These are phyloP conservation scores for Penicillium italicum DNA, from an alignment of 2,329 filamentous ascomycete genomes.

Conservation along the genomic window DNA sequence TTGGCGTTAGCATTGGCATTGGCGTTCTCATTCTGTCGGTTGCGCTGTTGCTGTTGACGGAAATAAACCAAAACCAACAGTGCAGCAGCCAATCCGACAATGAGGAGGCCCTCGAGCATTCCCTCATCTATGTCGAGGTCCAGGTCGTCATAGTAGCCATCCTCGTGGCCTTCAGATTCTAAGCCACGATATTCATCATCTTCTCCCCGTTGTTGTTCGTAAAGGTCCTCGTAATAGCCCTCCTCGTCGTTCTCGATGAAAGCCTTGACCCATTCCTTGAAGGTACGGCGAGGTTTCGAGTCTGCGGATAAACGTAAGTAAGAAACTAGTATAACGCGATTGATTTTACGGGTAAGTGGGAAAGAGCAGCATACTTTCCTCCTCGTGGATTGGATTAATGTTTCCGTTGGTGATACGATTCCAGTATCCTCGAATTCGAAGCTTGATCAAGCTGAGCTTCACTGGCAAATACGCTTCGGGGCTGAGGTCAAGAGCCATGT, in stretches of 20 bases:
- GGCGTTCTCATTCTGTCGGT: constrained; percentile 37
- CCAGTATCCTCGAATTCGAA: constrained; percentile 85
- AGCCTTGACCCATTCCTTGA: constrained; percentile 81
- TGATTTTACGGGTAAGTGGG: neutral
- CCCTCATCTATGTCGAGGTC: constrained; percentile 68
- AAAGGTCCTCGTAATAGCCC: constrained; percentile 60
- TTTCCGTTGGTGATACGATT: constrained; percentile 88
- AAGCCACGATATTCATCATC: constrained; percentile 30
- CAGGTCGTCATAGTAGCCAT: constrained; percentile 58
- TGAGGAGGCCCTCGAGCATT: constrained; percentile 77
- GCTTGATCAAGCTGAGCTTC: constrained; percentile 78
- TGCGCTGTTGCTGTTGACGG: constrained; percentile 48
- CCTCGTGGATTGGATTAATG: constrained; percentile 87
- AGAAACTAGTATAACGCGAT: neutral
- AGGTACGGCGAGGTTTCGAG: constrained; percentile 67
- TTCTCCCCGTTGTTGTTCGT: constrained; percentile 38
- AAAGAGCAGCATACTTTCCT: constrained; percentile 62
- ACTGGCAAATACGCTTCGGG: constrained; percentile 92
- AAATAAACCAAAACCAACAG: constrained; percentile 80
- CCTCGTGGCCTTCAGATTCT: constrained; percentile 39
- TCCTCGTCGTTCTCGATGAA: constrained; percentile 72
- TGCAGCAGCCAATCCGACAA: constrained; percentile 70
- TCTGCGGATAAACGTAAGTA: constrained; percentile 46
- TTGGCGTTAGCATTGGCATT: constrained; percentile 25
- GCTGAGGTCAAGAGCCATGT: constrained; percentile 86